A percentile compares a stretch with the other conserved stretches of the same genome.
Conservation (phyloP, 2,329 filamentous ascomycete species). For the Verticillium dahliae region DNA sequence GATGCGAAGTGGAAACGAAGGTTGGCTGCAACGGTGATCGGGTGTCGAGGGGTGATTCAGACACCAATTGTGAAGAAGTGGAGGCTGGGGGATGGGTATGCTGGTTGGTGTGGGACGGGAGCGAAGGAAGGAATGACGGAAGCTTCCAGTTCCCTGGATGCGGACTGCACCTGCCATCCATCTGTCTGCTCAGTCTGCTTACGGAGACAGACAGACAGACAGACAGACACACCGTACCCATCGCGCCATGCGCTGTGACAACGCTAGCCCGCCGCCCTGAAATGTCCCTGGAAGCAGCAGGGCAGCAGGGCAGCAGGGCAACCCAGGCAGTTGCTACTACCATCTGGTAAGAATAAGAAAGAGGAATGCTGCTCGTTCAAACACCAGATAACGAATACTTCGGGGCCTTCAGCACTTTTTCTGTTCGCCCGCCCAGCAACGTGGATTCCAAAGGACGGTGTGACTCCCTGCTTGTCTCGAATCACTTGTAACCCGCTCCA, state of each 20-base stretch:
- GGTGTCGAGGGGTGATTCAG: not conserved
- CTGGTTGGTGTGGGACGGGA: not conserved
- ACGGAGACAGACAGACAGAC: not conserved
- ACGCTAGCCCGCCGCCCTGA: not conserved
- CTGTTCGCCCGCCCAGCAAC: no score
- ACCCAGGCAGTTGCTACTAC: no score
- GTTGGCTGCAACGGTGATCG: not conserved
- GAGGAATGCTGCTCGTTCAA: no score
- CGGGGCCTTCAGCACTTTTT: no score
- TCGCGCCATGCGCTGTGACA: not conserved
- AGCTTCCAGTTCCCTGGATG: conserved; percentile 7
- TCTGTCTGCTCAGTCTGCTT: not conserved
- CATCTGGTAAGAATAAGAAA: no score
- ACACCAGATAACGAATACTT: no score
- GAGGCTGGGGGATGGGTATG: conserved; percentile 4
- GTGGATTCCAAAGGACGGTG: no score
- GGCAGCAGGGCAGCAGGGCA: no score
- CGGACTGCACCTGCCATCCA: not conserved
- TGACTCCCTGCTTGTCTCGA: no score
- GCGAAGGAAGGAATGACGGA: conserved; percentile 9
- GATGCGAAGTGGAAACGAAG: not conserved
- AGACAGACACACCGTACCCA: not conserved
- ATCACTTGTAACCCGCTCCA: no score
- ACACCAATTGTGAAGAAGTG: not conserved
- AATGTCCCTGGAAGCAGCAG: no score